phyloP scores from a whole-genome alignment of 2,329 filamentous ascomycete species.

The Penicillium sp. region DNA sequence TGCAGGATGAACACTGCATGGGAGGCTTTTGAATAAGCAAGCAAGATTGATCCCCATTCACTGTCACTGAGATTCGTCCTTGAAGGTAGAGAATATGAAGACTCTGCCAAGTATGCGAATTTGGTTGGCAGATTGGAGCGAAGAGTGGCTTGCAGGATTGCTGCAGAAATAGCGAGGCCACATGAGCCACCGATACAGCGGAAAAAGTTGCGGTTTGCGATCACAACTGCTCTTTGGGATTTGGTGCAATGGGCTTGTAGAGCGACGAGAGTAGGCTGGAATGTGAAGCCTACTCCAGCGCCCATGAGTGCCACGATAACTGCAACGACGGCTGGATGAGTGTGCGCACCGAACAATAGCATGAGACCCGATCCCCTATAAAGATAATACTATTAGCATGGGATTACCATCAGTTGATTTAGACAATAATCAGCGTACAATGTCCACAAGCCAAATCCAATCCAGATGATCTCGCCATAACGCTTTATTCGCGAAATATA shows the following conservation, averaged over 20 bases:
- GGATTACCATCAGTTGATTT: not conserved
- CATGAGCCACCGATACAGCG: slow-evolving; percentile 59
- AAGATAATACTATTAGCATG: slow-evolving; percentile 2
- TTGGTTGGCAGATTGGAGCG: slow-evolving; percentile 41
- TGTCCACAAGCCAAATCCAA: slow-evolving; percentile 49
- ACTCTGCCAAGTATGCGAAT: slow-evolving; percentile 41
- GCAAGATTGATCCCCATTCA: slow-evolving; percentile 45
- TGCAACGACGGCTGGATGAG: slow-evolving; percentile 50
- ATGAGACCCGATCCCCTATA: slow-evolving; percentile 52
- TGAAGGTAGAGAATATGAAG: slow-evolving; percentile 40
- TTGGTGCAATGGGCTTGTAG: slow-evolving; percentile 59
- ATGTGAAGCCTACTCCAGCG: slow-evolving; percentile 54
- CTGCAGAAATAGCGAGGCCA: slow-evolving; percentile 58
- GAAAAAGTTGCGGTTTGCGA: slow-evolving; percentile 63
- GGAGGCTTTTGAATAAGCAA: slow-evolving; percentile 56
- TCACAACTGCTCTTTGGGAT: slow-evolving; percentile 60
- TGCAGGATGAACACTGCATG: slow-evolving; percentile 58
- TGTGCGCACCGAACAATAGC: slow-evolving; percentile 49
- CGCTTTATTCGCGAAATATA: slow-evolving; percentile 59
- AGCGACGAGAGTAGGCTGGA: slow-evolving; percentile 57
- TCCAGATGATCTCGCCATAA: slow-evolving; percentile 60
- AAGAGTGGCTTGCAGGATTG: slow-evolving; percentile 46
- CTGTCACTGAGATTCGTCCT: slow-evolving; percentile 28
- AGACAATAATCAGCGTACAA: slow-evolving; percentile 30
- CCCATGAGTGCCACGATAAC: slow-evolving; percentile 54